phyloP scores from a whole-genome alignment of 2,329 filamentous ascomycete genomes.

The Fusarium nelsonii region DNA sequence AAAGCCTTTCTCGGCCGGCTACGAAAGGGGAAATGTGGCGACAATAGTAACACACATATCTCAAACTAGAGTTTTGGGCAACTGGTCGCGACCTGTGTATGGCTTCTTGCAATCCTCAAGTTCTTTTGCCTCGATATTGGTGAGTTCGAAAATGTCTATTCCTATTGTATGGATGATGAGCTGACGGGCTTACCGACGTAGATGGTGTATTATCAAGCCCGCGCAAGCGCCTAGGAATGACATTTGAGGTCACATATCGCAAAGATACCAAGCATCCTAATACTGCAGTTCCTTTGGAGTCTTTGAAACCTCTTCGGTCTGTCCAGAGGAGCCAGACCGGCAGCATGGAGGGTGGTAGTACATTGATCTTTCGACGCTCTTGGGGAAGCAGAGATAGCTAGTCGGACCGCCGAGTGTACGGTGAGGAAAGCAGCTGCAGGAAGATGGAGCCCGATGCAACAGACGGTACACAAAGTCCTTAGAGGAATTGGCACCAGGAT shows the following conservation, averaged over 20 bases:
- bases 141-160: not conserved
- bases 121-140: not conserved
- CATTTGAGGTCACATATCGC: not conserved
- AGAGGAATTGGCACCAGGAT: not conserved
- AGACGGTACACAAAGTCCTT: not conserved
- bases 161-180: rapidly evolving
- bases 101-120: not conserved
- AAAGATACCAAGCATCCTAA: rapidly evolving
- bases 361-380: not conserved
- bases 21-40: rapidly evolving
- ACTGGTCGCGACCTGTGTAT: conserved; percentile 4
- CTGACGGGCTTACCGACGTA: not conserved
- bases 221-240: not conserved
- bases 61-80: conserved; percentile 17
- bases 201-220: not conserved
- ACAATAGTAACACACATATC: not conserved
- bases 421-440: too few relatives aligned
- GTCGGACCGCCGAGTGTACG: not conserved
- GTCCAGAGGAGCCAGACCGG: rapidly evolving
- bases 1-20: not conserved
- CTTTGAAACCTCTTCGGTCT: rapidly evolving
- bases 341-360: rapidly evolving
- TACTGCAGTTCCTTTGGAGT: not conserved
- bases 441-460: not conserved
- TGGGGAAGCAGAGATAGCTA: not conserved